These are phyloP conservation scores for Fistulinella cinereoalba DNA, from an alignment of 1,284 basidiomycete species.

Conservation along the genomic window DNA sequence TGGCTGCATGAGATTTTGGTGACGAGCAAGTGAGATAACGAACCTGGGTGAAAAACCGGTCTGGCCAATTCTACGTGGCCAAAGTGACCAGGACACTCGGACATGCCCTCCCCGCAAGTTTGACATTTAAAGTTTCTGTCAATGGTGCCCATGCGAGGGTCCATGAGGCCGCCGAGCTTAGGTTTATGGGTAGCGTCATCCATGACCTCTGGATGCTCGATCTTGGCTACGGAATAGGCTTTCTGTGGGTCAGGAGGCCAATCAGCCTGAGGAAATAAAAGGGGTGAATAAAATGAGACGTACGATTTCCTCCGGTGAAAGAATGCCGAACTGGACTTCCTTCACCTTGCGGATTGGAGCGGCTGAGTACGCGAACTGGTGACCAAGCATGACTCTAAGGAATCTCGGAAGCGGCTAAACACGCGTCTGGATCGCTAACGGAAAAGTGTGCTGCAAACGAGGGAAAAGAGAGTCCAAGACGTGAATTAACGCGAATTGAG, in stretches of 20 bases:
- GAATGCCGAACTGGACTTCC: slow-evolving; percentile 99
- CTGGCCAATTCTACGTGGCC: slow-evolving; percentile 97
- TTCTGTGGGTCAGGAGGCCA: slow-evolving; percentile 57
- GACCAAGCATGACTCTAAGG: slow-evolving; percentile 61
- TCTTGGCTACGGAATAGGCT: slow-evolving; percentile 97
- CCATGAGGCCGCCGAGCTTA: slow-evolving; percentile 93
- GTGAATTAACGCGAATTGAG: slow-evolving; percentile 30
- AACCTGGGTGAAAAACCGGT: slow-evolving; percentile 96
- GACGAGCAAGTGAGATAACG: slow-evolving; percentile 25
- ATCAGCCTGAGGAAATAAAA: slow-evolving; percentile 9
- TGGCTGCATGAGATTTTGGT: neutral
- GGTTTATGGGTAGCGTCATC: slow-evolving; percentile 89
- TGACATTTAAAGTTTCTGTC: slow-evolving; percentile 99
- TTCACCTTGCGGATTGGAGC: slow-evolving; percentile 92
- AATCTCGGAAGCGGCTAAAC: slow-evolving; percentile 2
- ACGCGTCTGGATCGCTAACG: slow-evolving; percentile 17
- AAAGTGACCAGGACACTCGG: slow-evolving; percentile 98
- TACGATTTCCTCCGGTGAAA: slow-evolving; percentile 99
- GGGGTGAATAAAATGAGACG: slow-evolving; percentile 37
- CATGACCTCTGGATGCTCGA: slow-evolving; percentile 98
- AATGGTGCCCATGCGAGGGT: slow-evolving; percentile 97
- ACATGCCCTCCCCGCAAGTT: slow-evolving; percentile 98
- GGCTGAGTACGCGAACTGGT: slow-evolving; percentile 87
- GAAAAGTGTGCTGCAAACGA: slow-evolving; percentile 4
- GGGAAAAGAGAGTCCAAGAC: slow-evolving; percentile 3